Percentiles rank a stretch among this genome's conserved stretches.
These are phyloP conservation scores for Dactylonectria macrodidyma DNA, from an alignment of 2,329 filamentous ascomycete genomes.

Conservation along the genomic window DNA sequence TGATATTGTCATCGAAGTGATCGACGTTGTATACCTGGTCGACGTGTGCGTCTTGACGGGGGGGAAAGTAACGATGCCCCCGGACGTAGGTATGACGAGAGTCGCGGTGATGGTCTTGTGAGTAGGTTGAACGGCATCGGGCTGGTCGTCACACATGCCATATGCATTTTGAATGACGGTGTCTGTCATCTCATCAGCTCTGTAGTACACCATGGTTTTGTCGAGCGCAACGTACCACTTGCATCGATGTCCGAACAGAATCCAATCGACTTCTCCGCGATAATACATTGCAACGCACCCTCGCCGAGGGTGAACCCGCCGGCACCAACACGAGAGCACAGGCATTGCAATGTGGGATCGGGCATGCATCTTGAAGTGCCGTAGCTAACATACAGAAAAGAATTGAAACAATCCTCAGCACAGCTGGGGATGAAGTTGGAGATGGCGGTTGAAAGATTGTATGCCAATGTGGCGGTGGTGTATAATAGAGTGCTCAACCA, in stretches of 20 bases:
- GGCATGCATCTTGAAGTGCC: conserved; percentile 63
- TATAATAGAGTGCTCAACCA: conserved; percentile 51
- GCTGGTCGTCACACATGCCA: conserved; percentile 69
- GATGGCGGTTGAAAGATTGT: conserved; percentile 56
- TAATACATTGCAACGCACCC: conserved; percentile 77
- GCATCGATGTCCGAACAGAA: conserved; percentile 66
- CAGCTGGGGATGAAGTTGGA: conserved; percentile 69
- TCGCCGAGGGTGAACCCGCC: conserved; percentile 81
- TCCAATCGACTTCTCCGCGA: conserved; percentile 64
- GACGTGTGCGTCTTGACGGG: conserved; percentile 33
- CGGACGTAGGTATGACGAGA: conserved; percentile 56
- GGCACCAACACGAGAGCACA: conserved; percentile 73
- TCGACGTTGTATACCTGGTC: conserved; percentile 6
- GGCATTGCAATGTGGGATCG: conserved; percentile 70
- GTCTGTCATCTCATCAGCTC: conserved; percentile 50
- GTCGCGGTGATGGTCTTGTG: conserved; percentile 73
- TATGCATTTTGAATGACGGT: conserved; percentile 65
- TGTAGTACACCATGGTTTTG: neutral
- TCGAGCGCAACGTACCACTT: conserved; percentile 47
- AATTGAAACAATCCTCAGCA: conserved; percentile 72
- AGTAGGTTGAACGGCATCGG: conserved; percentile 68
- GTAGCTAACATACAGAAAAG: conserved; percentile 75
- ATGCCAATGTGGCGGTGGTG: conserved; percentile 46
- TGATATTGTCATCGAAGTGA: conserved; percentile 21
- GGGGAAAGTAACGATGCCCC: conserved; percentile 51